phyloP scores from a whole-genome alignment of 2,329 filamentous ascomycete species.

The Arachnopeziza araneosa region DNA sequence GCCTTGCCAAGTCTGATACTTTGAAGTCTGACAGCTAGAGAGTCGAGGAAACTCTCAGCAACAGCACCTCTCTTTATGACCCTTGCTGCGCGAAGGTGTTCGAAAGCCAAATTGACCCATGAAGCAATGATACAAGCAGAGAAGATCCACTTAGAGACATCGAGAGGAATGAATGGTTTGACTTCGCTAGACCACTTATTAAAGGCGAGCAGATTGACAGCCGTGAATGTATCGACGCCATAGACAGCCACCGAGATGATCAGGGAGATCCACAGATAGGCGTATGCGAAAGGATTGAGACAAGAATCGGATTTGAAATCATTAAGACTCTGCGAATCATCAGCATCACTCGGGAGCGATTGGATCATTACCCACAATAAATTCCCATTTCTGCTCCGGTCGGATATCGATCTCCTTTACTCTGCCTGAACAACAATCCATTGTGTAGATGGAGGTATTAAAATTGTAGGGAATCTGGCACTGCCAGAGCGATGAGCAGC shows the following conservation, averaged over 20 bases:
- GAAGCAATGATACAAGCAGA: conserved; percentile 87
- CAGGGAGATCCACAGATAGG: conserved; percentile 76
- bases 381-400: conserved; percentile 91
- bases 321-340: conserved; percentile 43
- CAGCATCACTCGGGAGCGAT: conserved; percentile 2
- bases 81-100: conserved; percentile 72
- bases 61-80: conserved; percentile 83
- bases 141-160: conserved; percentile 91
- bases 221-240: conserved; percentile 85
- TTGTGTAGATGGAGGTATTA: background rate
- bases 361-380: conserved; percentile 58
- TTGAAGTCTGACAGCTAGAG: conserved; percentile 77
- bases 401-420: conserved; percentile 59
- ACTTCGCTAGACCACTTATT: conserved; percentile 84
- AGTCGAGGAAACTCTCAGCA: conserved; percentile 87
- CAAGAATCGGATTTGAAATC: conserved; percentile 85
- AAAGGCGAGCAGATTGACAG: conserved; percentile 84
- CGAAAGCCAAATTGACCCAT: conserved; percentile 73
- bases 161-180: conserved; percentile 68
- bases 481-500: background rate
- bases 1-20: conserved; percentile 70
- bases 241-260: conserved; percentile 79
- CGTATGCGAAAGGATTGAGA: conserved; percentile 73
- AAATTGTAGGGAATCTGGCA: background rate
- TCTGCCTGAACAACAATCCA: conserved; percentile 50